phyloP scores from a whole-genome alignment of 345 rosid species.

The Eutrema japonicum region DNA sequence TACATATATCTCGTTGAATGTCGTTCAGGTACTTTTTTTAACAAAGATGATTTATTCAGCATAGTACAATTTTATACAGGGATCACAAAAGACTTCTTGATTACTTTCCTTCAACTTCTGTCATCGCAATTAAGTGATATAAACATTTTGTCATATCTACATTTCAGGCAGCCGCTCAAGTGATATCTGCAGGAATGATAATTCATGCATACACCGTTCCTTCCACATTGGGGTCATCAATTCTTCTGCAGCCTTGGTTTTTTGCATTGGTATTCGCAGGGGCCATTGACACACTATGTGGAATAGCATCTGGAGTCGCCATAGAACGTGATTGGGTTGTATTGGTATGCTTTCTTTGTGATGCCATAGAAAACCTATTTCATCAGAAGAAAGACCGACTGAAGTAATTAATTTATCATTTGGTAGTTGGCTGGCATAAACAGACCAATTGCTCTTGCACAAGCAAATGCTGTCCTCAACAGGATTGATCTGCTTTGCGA shows the following conservation, averaged over 20 bases:
- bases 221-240: constrained; percentile 55
- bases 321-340: constrained; percentile 98
- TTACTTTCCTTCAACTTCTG: constrained; percentile 22
- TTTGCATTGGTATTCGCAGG: constrained; percentile 69
- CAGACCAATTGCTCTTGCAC: constrained; percentile 87
- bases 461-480: constrained; percentile 91
- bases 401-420: constrained; percentile 24
- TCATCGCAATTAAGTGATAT: background rate
- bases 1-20: constrained; percentile 68
- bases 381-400: constrained; percentile 6
- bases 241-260: constrained; percentile 89
- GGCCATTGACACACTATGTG: constrained; percentile 81
- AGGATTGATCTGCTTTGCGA: constrained; percentile 91
- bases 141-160: background rate
- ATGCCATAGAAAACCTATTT: constrained; percentile 27
- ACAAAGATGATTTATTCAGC: background rate
- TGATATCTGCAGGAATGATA: constrained; percentile 84
- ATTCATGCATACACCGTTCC: constrained; percentile 70
- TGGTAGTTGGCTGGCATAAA: constrained; percentile 86
- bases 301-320: constrained; percentile 86
- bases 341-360: constrained; percentile 58
- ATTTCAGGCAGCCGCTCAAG: constrained; percentile 79
- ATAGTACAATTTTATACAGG: background rate
- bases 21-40: constrained; percentile 60
- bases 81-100: background rate